phyloP scores from a whole-genome alignment of 2,329 filamentous ascomycete species.

The Helotiales sp. region DNA sequence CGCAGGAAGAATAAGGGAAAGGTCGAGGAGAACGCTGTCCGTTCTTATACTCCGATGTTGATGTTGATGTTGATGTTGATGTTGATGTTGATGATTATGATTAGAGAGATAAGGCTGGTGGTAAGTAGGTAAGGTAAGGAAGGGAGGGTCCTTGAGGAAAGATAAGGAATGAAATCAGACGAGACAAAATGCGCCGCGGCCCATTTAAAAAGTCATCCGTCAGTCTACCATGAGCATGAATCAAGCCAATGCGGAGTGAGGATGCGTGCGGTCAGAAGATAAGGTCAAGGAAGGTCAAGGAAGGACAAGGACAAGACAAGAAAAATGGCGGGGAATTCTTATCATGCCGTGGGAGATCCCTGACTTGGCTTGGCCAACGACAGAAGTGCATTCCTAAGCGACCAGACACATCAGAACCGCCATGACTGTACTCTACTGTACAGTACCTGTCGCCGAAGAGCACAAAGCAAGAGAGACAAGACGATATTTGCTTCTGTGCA shows the following conservation, averaged over 20 bases:
- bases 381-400: background rate
- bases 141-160: background rate
- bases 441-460: too few species aligned
- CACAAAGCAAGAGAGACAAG: too few species aligned
- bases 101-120: background rate
- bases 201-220: background rate
- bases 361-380: background rate
- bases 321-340: background rate
- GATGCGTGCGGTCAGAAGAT: conserved; percentile 3
- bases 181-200: background rate
- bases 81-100: background rate
- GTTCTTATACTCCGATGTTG: background rate
- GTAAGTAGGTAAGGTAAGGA: too few species aligned
- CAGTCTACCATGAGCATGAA: background rate
- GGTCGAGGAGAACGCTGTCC: background rate
- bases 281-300: background rate
- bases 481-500: too few species aligned
- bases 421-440: too few species aligned
- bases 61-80: background rate
- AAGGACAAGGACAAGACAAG: too few species aligned
- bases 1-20: too few species aligned
- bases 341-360: background rate
- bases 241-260: background rate
- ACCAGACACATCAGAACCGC: background rate
- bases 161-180: background rate